Evolutionary conservation across 345 rosid species (phyloP).

Genomic region (Iberis pinnata): DNA sequence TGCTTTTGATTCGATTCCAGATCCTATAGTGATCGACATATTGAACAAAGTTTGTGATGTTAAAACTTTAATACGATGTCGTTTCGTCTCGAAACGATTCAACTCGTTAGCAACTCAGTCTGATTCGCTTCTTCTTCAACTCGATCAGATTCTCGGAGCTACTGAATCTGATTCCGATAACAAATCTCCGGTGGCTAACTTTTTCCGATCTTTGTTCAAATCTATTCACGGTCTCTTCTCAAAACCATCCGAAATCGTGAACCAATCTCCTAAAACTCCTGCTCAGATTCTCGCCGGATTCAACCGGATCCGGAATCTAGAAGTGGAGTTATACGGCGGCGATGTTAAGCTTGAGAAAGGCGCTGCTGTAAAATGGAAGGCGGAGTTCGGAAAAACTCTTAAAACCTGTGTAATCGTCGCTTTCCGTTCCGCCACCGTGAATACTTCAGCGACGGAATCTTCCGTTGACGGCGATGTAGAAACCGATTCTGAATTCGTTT

Average conservation of each 20-base stretch:
- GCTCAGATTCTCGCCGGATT: conserved; percentile 31
- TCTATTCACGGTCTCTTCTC: conserved; percentile 18
- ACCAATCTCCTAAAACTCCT: conserved; percentile 22
- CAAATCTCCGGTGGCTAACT: conserved; percentile 22
- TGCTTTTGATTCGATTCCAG: conserved; percentile 31
- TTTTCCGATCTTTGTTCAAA: conserved; percentile 27
- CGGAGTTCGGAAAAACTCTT: conserved; percentile 26
- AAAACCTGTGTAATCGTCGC: conserved; percentile 32
- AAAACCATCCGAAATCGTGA: background rate
- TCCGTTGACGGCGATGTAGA: conserved; percentile 17
- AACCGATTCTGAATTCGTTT: conserved; percentile 26
- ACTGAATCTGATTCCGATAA: conserved; percentile 23
- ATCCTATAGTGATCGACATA: conserved; percentile 30
- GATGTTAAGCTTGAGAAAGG: conserved; percentile 33
- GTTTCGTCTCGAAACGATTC: conserved; percentile 29
- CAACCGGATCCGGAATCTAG: conserved; percentile 27
- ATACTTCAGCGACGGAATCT: conserved; percentile 4
- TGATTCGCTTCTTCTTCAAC: conserved; percentile 32
- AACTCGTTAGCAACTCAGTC: conserved; percentile 29
- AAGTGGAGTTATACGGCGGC: conserved; percentile 28
- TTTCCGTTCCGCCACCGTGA: conserved; percentile 29
- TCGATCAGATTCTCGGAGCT: conserved; percentile 27
- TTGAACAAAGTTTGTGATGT: conserved; percentile 32
- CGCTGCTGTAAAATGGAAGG: conserved; percentile 31
- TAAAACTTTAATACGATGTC: conserved; percentile 28